These are phyloP conservation scores for Schizopora paradoxa DNA, from an alignment of 1,284 basidiomycete genomes.

Conservation along the genomic window DNA sequence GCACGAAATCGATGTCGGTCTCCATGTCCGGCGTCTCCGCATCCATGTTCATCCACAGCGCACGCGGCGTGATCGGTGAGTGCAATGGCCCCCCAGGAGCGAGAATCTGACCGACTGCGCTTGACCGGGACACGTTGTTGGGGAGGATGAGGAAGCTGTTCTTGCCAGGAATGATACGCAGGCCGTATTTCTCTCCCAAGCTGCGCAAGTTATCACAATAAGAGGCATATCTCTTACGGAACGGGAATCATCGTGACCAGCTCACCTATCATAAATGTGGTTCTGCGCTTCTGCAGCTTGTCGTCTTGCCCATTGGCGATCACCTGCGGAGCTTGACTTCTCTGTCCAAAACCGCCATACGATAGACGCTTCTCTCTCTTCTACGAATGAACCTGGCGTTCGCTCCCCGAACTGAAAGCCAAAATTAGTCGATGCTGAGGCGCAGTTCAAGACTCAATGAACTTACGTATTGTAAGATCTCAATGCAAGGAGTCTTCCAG, in stretches of 20 bases:
- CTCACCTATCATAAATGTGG: conserved; percentile 75
- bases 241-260: conserved; percentile 11
- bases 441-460: neutral
- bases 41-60: conserved; percentile 7
- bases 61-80: conserved; percentile 32
- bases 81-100: conserved; percentile 61
- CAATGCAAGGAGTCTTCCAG: conserved; percentile 75
- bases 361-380: conserved; percentile 79
- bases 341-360: conserved; percentile 81
- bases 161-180: conserved; percentile 73
- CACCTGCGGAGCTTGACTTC: conserved; percentile 33
- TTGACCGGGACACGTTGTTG: conserved; percentile 76
- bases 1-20: conserved; percentile 53
- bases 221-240: neutral
- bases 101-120: conserved; percentile 71
- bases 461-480: conserved; percentile 77
- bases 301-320: conserved; percentile 71
- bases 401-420: conserved; percentile 73
- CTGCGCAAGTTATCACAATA: conserved; percentile 29
- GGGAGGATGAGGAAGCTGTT: conserved; percentile 81
- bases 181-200: conserved; percentile 73
- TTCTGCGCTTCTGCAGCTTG: conserved; percentile 90
- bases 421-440: neutral
- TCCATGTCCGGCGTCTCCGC: conserved; percentile 30
- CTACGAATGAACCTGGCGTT: conserved; percentile 79